Conservation (phyloP, 495 filamentous ascomycete genomes). For the Penicillium arizonense region DNA sequence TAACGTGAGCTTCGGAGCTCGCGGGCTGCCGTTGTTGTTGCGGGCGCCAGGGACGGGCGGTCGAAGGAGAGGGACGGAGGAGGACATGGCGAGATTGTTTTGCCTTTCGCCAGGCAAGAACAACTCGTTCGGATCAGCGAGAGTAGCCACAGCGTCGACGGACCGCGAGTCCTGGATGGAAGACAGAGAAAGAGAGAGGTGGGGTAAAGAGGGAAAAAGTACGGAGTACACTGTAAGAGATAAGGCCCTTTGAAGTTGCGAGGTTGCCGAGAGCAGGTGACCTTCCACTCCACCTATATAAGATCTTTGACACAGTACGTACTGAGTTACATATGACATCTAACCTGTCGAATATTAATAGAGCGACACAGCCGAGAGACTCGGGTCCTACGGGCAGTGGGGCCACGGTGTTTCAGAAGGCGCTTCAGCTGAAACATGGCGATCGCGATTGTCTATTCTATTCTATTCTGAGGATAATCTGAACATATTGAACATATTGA, state of each 20-base stretch:
- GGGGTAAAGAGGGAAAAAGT: slow-evolving; percentile 2
- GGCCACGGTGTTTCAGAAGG: slow-evolving; percentile 32
- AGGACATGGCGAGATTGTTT: slow-evolving; percentile 67
- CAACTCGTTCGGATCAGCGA: slow-evolving; percentile 49
- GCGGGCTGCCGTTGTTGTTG: slow-evolving; percentile 50
- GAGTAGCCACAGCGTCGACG: slow-evolving; percentile 41
- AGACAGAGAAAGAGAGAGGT: slow-evolving; percentile 4
- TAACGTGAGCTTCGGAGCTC: slow-evolving; percentile 77
- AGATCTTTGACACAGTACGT: not conserved
- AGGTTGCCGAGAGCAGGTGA: slow-evolving; percentile 25
- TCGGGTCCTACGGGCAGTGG: slow-evolving; percentile 23
- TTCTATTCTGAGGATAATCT: not conserved
- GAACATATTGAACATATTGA: no score
- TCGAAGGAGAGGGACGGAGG: slow-evolving; percentile 77
- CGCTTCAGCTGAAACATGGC: slow-evolving; percentile 27
- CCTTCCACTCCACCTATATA: slow-evolving; percentile 9
- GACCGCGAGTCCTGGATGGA: slow-evolving; percentile 14
- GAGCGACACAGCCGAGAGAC: slow-evolving; percentile 27
- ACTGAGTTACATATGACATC: no score
- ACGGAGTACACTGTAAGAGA: slow-evolving; percentile 3
- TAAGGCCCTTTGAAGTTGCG: slow-evolving; percentile 5
- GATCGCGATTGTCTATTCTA: not conserved
- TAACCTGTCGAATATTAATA: slow-evolving; percentile 26
- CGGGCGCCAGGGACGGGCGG: slow-evolving; percentile 78
- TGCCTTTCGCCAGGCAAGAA: slow-evolving; percentile 48